Conservation (phyloP, 2,329 filamentous ascomycete genomes). For the Alternaria ethzedia region DNA sequence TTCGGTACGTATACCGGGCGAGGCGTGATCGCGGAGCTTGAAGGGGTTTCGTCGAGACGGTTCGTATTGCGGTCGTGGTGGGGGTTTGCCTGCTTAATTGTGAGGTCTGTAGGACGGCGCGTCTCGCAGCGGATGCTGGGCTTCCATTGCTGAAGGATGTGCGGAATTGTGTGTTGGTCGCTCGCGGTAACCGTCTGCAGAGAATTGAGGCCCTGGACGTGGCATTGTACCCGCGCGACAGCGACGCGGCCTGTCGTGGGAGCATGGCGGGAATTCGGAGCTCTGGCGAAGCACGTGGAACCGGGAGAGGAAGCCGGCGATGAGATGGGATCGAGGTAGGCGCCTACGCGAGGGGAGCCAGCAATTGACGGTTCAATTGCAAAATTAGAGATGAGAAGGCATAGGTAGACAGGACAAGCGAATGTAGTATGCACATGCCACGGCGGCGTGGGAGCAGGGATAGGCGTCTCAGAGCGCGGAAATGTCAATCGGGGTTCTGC, state of each 20-base stretch:
- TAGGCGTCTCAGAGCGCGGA: constrained; percentile 7
- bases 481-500: constrained; percentile 25
- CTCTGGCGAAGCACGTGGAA: constrained; percentile 4
- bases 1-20: constrained; percentile 67
- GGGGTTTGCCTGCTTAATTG: constrained; percentile 21
- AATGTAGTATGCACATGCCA: neutral
- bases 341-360: neutral
- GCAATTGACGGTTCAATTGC: constrained; percentile 17
- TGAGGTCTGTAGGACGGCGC: constrained; percentile 29
- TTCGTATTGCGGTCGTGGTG: constrained; percentile 28
- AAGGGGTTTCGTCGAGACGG: constrained; percentile 40
- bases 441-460: neutral
- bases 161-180: constrained; percentile 23
- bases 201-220: constrained; percentile 24
- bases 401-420: constrained; percentile 3
- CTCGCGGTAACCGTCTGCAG: constrained; percentile 16
- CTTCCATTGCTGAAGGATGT: constrained; percentile 37
- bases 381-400: neutral
- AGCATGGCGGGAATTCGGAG: constrained; percentile 31
- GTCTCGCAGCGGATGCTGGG: constrained; percentile 23
- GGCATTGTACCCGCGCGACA: constrained; percentile 33
- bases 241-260: constrained; percentile 37
- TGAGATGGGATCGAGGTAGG: neutral
- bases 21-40: constrained; percentile 44
- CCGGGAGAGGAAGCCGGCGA: constrained; percentile 6